A percentile compares a stretch with the other conserved stretches of the same genome.
These are phyloP conservation scores for Nyctanthes arbortristis DNA, from an alignment of 257 asterid genomes.

Conservation along the genomic window DNA sequence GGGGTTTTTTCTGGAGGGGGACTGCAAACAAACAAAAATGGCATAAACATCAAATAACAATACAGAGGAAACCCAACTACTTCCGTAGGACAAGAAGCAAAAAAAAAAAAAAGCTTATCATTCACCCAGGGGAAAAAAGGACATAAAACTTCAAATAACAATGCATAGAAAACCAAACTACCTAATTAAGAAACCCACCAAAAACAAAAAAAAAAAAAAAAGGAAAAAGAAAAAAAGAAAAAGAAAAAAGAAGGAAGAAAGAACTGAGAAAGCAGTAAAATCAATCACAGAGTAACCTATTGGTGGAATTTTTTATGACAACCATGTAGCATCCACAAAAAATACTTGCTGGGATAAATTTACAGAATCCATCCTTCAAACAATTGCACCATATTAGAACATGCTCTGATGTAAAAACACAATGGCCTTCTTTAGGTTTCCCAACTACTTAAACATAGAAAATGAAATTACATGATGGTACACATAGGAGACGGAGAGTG, in stretches of 20 bases:
- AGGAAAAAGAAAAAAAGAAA: background rate
- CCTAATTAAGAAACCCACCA: background rate
- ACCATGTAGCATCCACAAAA: background rate
- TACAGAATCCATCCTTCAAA: background rate
- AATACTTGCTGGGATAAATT: background rate
- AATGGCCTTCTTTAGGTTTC: background rate
- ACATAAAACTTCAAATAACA: background rate
- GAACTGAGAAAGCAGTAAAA: background rate
- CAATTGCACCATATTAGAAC: background rate
- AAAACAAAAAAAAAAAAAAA: background rate
- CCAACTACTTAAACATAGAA: background rate
- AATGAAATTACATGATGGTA: background rate
- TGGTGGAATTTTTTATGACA: background rate
- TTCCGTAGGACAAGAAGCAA: background rate
- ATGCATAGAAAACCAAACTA: background rate
- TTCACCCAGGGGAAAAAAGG: too few species aligned
- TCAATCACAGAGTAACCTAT: background rate
- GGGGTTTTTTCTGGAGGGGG: too few species aligned
- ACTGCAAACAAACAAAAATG: background rate
- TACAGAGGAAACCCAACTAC: background rate
- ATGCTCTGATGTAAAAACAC: background rate
- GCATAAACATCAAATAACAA: background rate
- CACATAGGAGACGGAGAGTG: background rate
- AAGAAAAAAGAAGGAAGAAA: background rate
- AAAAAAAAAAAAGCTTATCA: background rate